phyloP scores from a whole-genome alignment of 495 filamentous ascomycete species.

The Neurospora hispaniola region DNA sequence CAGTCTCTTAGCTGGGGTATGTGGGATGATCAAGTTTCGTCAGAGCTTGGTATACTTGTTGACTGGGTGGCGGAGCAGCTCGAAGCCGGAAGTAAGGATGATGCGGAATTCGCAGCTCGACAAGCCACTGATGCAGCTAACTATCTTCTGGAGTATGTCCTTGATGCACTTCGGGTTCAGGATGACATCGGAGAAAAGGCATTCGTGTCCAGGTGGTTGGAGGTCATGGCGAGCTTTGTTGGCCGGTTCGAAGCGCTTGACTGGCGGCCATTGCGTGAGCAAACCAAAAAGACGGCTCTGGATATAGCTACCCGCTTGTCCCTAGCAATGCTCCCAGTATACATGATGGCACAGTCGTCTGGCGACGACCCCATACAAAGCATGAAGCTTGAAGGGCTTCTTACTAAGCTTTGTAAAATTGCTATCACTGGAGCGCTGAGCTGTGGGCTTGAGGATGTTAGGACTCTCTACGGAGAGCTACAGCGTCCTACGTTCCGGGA shows the following conservation, averaged over 20 bases:
- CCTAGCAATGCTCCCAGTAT: constrained; percentile 14
- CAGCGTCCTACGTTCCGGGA: constrained; percentile 46
- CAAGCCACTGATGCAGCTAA: constrained; percentile 21
- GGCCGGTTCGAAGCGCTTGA: constrained; percentile 21
- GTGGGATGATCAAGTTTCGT: constrained; percentile 61
- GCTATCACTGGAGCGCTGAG: constrained; percentile 33
- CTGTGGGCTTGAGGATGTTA: constrained; percentile 42
- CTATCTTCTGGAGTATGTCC: constrained; percentile 32
- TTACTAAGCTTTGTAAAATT: constrained; percentile 27
- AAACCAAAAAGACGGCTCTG: constrained; percentile 5
- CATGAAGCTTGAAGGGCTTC: constrained; percentile 31
- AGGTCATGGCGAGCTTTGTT: constrained; percentile 33
- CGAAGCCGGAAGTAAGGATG: neutral
- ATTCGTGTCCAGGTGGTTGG: constrained; percentile 34
- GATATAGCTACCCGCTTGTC: constrained; percentile 10
- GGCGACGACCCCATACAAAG: constrained; percentile 18
- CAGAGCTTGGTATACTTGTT: constrained; percentile 51
- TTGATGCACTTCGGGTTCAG: constrained; percentile 26
- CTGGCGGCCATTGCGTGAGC: constrained; percentile 1
- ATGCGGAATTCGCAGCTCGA: neutral
- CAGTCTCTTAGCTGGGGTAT: constrained; percentile 49
- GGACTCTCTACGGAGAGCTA: constrained; percentile 52
- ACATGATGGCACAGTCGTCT: constrained; percentile 22
- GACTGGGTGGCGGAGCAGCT: constrained; percentile 43
- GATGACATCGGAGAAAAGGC: constrained; percentile 19